Evolutionary conservation across 1,284 basidiomycete genomes (phyloP).

Genomic region (Afroboletus lepidellus): DNA sequence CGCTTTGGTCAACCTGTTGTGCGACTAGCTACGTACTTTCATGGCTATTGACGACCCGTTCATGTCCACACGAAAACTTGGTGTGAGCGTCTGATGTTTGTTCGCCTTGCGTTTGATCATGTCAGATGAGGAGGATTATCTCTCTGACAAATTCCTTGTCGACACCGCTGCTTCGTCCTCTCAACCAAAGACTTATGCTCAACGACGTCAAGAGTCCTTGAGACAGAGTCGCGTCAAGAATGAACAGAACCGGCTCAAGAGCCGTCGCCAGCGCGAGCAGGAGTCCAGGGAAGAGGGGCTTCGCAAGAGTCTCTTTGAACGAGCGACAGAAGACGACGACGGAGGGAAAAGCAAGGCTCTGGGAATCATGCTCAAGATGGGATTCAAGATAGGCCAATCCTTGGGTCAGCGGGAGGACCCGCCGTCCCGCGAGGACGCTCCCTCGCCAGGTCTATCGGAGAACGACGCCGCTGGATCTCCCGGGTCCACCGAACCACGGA

Average conservation of each 20-base stretch:
- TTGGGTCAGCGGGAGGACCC: constrained; percentile 48
- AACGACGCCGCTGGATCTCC: constrained; percentile 5
- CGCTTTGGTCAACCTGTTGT: constrained; percentile 36
- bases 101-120: constrained; percentile 20
- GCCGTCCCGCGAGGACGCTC: constrained; percentile 7
- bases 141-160: constrained; percentile 79
- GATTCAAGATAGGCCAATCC: constrained; percentile 77
- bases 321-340: constrained; percentile 62
- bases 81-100: constrained; percentile 21
- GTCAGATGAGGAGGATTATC: constrained; percentile 73
- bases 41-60: constrained; percentile 33
- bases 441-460: constrained; percentile 3
- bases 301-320: constrained; percentile 73
- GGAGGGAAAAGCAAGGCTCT: constrained; percentile 65
- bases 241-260: constrained; percentile 62
- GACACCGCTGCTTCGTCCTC: constrained; percentile 34
- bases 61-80: constrained; percentile 8
- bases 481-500: constrained; percentile 3
- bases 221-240: constrained; percentile 58
- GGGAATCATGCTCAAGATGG: constrained; percentile 88
- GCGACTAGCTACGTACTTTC: constrained; percentile 35
- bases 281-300: constrained; percentile 76
- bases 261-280: constrained; percentile 64
- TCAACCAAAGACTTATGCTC: constrained; percentile 58
- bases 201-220: constrained; percentile 63